Evolutionary conservation across 169 alveolate species (phyloP).

Genomic region (Plasmodium sp.): DNA sequence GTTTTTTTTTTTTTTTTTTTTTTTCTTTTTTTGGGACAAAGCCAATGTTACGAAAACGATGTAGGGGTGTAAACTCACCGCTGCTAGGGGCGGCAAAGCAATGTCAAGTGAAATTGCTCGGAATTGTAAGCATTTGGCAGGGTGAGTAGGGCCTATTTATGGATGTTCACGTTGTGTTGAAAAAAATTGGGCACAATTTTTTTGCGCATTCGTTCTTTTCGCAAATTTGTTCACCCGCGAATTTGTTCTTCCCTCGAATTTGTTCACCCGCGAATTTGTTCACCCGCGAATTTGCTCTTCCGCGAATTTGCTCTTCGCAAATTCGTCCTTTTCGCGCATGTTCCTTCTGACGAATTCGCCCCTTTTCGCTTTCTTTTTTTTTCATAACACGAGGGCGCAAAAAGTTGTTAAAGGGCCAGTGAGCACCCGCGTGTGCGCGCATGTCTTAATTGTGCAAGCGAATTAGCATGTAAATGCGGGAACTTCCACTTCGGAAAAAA

Average conservation of each 20-base stretch:
- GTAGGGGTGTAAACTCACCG: not conserved
- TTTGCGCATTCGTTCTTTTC: not conserved
- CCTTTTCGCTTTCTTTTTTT: not conserved
- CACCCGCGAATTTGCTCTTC: no score
- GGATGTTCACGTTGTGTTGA: not conserved
- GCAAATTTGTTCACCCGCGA: not conserved
- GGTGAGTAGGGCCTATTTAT: not conserved
- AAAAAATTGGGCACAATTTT: not conserved
- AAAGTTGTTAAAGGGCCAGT: not conserved
- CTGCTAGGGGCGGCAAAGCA: not conserved
- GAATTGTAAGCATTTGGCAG: not conserved
- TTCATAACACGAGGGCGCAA: not conserved
- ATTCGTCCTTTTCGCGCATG: not conserved
- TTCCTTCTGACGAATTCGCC: not conserved
- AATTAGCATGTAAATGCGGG: not conserved
- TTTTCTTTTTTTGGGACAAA: not conserved
- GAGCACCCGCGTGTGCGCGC: not conserved
- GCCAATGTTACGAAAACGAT: not conserved
- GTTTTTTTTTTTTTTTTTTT: not conserved
- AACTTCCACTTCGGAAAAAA: not conserved
- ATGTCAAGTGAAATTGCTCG: not conserved
- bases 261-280: no score
- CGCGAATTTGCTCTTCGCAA: no score
- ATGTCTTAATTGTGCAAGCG: not conserved
- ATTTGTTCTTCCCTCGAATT: not conserved